Evolutionary conservation across 805 yeast genomes (phyloP).

Genomic region (Diddensiella caesifluorescens): DNA sequence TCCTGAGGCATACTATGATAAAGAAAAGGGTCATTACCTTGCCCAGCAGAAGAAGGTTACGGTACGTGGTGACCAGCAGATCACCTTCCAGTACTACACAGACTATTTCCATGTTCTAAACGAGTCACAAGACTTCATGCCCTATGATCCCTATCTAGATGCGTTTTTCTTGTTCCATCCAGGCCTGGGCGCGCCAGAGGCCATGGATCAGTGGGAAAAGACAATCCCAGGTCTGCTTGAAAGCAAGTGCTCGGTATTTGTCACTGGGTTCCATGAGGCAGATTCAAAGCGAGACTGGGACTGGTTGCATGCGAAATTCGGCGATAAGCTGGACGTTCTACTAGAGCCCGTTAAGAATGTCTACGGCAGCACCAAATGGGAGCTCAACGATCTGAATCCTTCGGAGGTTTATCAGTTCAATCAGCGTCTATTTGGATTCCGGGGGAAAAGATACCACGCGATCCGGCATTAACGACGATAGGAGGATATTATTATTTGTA

Average conservation of each 20-base stretch:
- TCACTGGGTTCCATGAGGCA: constrained; percentile 79
- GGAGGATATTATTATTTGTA: no score
- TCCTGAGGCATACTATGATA: constrained; percentile 81
- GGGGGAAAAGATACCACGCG: constrained; percentile 97
- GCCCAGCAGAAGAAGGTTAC: constrained; percentile 48
- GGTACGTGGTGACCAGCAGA: constrained; percentile 65
- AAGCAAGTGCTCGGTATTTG: constrained; percentile 86
- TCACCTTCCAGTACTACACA: constrained; percentile 78
- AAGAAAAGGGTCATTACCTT: constrained; percentile 57
- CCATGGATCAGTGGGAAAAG: constrained; percentile 75
- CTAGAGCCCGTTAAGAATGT: constrained; percentile 67
- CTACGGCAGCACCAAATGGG: constrained; percentile 89
- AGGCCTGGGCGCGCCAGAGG: constrained; percentile 79
- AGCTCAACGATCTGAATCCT: constrained; percentile 84
- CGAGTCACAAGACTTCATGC: constrained; percentile 91
- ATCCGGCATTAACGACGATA: constrained; percentile 35
- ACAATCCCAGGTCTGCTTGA: constrained; percentile 83
- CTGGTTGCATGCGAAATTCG: constrained; percentile 62
- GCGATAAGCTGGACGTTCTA: constrained; percentile 73
- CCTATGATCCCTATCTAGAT: constrained; percentile 95
- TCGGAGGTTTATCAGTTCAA: constrained; percentile 91
- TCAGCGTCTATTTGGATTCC: constrained; percentile 81
- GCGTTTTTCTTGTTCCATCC: constrained; percentile 94
- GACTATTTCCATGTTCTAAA: constrained; percentile 87
- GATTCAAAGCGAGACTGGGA: constrained; percentile 67